A percentile compares a stretch with the other conserved stretches of the same genome.
phyloP scores from a whole-genome alignment of 345 rosid species.

The Bruguiera gymnorhiza region DNA sequence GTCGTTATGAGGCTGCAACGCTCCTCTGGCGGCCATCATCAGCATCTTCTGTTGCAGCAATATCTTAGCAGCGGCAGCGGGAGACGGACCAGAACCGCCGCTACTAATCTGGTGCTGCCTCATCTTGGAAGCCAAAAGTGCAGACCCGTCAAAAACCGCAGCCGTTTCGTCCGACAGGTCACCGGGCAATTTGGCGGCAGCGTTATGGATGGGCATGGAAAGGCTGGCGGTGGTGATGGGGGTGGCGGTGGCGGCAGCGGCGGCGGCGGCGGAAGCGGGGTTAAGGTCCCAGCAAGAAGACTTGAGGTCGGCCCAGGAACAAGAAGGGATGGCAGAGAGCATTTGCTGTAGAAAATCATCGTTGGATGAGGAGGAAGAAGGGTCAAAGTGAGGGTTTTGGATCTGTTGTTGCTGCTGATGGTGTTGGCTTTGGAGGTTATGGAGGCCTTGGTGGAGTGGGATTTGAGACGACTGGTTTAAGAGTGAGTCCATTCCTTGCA shows the following conservation, averaged over 20 bases:
- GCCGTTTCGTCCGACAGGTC: too few relatives aligned
- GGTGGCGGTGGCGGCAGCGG: too few relatives aligned
- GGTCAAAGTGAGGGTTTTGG: constrained; percentile 40
- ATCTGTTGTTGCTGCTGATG: constrained; percentile 24
- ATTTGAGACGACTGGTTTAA: constrained; percentile 17
- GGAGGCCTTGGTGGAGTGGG: constrained; percentile 16
- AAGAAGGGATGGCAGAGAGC: constrained; percentile 65
- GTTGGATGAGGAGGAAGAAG: constrained; percentile 31
- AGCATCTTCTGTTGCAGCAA: constrained; percentile 55
- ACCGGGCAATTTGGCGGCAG: too few relatives aligned
- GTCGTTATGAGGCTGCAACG: constrained; percentile 30
- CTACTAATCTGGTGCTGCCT: constrained; percentile 56
- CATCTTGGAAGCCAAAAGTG: constrained; percentile 34
- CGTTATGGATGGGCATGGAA: constrained; percentile 14
- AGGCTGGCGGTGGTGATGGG: constrained; percentile 13
- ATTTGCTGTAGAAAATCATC: constrained; percentile 83
- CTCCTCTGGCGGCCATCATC: constrained; percentile 43
- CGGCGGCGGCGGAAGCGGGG: neutral
- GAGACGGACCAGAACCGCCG: constrained; percentile 20
- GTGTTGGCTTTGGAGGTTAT: constrained; percentile 13
- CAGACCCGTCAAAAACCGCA: constrained; percentile 41
- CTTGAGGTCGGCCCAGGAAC: constrained; percentile 46
- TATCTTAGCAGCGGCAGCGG: constrained; percentile 32
- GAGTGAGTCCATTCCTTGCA: constrained; percentile 36
- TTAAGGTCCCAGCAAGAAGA: constrained; percentile 32